These are phyloP conservation scores for Cyberlindnera petersonii DNA, from an alignment of 805 yeast species.

Conservation along the genomic window DNA sequence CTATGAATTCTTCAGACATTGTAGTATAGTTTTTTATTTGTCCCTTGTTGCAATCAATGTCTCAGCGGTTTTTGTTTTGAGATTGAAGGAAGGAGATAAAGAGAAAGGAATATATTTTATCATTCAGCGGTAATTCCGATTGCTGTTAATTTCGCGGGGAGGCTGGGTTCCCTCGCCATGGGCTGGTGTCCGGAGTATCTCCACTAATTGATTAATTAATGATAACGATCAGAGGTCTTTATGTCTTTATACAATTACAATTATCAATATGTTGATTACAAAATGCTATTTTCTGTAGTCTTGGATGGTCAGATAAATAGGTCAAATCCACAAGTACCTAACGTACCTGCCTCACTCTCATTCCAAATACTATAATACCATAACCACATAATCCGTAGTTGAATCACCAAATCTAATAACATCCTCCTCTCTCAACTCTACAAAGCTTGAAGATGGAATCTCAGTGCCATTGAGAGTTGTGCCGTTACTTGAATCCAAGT, in stretches of 20 bases:
- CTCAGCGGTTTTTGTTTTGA: background rate
- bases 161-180: background rate
- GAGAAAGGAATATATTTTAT: background rate
- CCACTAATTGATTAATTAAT: too few relatives aligned
- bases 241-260: too few relatives aligned
- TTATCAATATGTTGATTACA: too few relatives aligned
- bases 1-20: constrained; percentile 21
- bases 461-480: constrained; percentile 39
- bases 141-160: background rate
- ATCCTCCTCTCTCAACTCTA: constrained; percentile 41
- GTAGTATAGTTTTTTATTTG: too few relatives aligned
- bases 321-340: background rate
- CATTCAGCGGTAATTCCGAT: background rate
- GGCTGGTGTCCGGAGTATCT: too few relatives aligned
- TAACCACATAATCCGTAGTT: constrained; percentile 30
- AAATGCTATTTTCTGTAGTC: too few relatives aligned
- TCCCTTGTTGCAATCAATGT: too few relatives aligned
- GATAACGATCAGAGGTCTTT: too few relatives aligned
- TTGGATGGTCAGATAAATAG: too few relatives aligned
- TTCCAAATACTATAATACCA: constrained; percentile 8
- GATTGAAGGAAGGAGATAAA: too few relatives aligned
- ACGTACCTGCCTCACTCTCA: background rate
- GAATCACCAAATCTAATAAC: constrained; percentile 37
- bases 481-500: constrained; percentile 46
- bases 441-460: constrained; percentile 38